Evolutionary conservation across 768 basidiomycete genomes (phyloP), one percentile per base, ranked within the genome.

Genomic region (Leucosporidium creatinivorum): DNA sequence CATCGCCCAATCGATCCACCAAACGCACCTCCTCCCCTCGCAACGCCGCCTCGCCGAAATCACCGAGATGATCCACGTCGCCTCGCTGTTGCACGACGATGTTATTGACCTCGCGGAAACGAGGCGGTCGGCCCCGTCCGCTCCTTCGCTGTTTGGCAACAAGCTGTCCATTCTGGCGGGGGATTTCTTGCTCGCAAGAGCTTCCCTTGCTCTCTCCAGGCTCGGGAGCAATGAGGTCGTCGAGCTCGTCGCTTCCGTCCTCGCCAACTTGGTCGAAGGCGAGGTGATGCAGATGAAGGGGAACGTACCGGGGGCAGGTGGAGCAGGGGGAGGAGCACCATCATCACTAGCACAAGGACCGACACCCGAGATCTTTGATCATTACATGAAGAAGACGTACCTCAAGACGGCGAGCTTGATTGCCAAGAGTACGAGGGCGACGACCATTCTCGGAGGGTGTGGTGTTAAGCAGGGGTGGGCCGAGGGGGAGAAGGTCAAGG

Each of bases 11-110:
- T 44, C 39, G 21, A 59, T 26, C 9, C 62, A 23, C 2, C 52
- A 8, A 44, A 58, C 10, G 4, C 58, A 15, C 21, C 80, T 89
- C 55, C 84, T 99, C 9, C 91, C 94, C 21, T 87, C 92, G 1
- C 96, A 99, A 79, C 80, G 88, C 36, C 87, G 93, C 36, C 85
- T 99, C 44, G 94, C 93, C 6, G 92, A 94, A 75, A 93, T 99
- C 54, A 87, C 91, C 61, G 96, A 99, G 78, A 96, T 98, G 92
- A 89, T 99, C 58, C 92, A 98, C 77, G 88, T 97, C 69, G 93
- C 96, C 30, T 93, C 89, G 4, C 82, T 92, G 15, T 81, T 99
- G 23, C 94, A 98, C 77, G 91, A 98, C 81, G 88, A 89, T 74
- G 91, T 98, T 61, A 84, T 88, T 66, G 88, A 91, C 80, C 79